Evolutionary conservation across 179 eudicot genomes (phyloP).

Genomic region (Silene vulgaris): DNA sequence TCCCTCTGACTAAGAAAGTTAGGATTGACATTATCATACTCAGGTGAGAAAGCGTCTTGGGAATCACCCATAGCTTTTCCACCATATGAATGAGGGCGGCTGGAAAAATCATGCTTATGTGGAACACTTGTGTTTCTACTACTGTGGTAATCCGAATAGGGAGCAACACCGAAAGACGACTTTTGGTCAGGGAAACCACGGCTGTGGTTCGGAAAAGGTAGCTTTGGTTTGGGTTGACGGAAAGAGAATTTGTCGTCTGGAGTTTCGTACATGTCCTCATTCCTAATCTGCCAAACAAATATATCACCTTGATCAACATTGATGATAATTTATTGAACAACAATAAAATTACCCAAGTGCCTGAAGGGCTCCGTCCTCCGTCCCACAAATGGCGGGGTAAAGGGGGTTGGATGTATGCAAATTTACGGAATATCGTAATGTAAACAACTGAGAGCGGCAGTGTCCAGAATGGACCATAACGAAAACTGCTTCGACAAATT

Average conservation of each 20-base stretch:
- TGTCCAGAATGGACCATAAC: too few species aligned
- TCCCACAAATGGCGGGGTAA: too few species aligned
- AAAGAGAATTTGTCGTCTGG: slow-evolving; percentile 28
- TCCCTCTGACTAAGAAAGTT: slow-evolving; percentile 33
- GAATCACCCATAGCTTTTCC: slow-evolving; percentile 34
- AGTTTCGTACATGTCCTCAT: slow-evolving; percentile 42
- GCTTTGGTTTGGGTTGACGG: slow-evolving; percentile 33
- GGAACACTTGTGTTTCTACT: slow-evolving; percentile 25
- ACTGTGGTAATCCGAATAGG: slow-evolving; percentile 39
- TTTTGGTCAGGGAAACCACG: slow-evolving; percentile 34
- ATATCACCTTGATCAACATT: slow-evolving; percentile 9
- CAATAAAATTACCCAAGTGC: background rate
- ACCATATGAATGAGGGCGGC: slow-evolving; percentile 32
- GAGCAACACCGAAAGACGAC: slow-evolving; percentile 35
- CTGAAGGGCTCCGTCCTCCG: too few species aligned
- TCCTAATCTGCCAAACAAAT: slow-evolving; percentile 26
- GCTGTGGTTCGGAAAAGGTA: slow-evolving; percentile 28
- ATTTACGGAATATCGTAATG: too few species aligned
- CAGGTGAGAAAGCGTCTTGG: slow-evolving; percentile 31
- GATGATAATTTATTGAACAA: background rate
- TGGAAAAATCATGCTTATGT: slow-evolving; percentile 33
- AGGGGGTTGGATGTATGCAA: too few species aligned
- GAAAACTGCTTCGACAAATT: too few species aligned
- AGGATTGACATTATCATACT: slow-evolving; percentile 29
- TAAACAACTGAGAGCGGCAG: too few species aligned